Evolutionary conservation across 1,139 yeast species (phyloP).

Genomic region (Yamadazyma trypodendri): DNA sequence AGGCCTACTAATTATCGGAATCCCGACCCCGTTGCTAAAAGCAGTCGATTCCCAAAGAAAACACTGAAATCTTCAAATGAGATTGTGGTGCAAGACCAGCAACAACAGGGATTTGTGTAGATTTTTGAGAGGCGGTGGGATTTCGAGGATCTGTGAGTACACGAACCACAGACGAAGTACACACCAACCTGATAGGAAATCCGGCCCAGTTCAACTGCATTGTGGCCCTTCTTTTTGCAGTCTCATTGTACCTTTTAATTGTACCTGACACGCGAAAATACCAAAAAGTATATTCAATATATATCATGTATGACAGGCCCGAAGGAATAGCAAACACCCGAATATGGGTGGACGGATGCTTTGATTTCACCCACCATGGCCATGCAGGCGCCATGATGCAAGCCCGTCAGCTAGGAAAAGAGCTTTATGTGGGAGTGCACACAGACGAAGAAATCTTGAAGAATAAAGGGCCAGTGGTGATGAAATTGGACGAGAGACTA

Average conservation of each 20-base stretch:
- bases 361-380: conserved; percentile 96
- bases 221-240: no score
- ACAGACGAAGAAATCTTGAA: conserved; percentile 78
- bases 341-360: conserved; percentile 97
- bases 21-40: conserved; percentile 10
- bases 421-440: conserved; percentile 85
- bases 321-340: conserved; percentile 42
- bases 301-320: conserved; percentile 41
- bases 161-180: no score
- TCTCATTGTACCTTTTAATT: no score
- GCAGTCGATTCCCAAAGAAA: no score
- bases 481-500: conserved; percentile 76
- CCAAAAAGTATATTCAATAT: no score
- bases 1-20: conserved; percentile 8
- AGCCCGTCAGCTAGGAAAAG: conserved; percentile 76
- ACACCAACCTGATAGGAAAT: no score
- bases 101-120: conserved; percentile 30
- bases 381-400: conserved; percentile 97
- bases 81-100: conserved; percentile 24
- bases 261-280: no score
- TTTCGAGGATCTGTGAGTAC: no score
- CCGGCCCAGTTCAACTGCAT: no score
- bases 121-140: no score
- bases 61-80: conserved; percentile 8
- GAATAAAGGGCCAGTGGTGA: conserved; percentile 93